Conservation (phyloP, 1,139 yeast species). For the Protomyces lactucae-debilis region DNA sequence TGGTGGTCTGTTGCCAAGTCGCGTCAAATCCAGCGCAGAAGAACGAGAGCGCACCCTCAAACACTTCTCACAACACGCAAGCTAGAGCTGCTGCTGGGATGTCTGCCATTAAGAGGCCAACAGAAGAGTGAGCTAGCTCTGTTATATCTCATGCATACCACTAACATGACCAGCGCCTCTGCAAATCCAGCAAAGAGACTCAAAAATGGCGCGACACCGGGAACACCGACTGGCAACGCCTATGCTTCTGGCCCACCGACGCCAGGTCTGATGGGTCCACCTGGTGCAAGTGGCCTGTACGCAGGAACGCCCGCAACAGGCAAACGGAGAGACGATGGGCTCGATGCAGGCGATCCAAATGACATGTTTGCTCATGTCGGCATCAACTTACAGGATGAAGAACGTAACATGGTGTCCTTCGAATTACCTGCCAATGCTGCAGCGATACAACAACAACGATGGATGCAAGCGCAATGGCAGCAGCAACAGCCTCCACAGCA, state of each 20-base stretch:
- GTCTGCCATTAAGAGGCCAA: neutral
- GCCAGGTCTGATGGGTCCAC: slow-evolving; percentile 21
- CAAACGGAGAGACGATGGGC: slow-evolving; percentile 9
- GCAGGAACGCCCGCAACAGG: neutral
- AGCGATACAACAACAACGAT: neutral
- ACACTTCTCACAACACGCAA: too few species aligned
- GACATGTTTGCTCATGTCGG: slow-evolving; percentile 24
- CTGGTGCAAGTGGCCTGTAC: slow-evolving; percentile 1
- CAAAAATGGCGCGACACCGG: neutral
- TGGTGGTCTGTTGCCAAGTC: neutral
- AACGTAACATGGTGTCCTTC: slow-evolving; percentile 21
- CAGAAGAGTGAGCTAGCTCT: neutral
- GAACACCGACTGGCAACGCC: neutral
- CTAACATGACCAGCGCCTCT: neutral
- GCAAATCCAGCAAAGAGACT: neutral
- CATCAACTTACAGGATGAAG: slow-evolving; percentile 23
- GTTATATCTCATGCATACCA: neutral
- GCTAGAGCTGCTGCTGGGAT: neutral
- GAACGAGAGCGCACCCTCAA: too few species aligned
- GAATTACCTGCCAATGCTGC: slow-evolving; percentile 3
- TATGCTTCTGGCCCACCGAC: neutral
- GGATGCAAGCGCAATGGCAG: neutral
- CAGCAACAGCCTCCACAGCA: neutral
- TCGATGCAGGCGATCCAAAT: slow-evolving; percentile 24
- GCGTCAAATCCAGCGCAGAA: too few species aligned